phyloP scores from a whole-genome alignment of 2,329 filamentous ascomycete genomes.

The Ophiostoma sp. region DNA sequence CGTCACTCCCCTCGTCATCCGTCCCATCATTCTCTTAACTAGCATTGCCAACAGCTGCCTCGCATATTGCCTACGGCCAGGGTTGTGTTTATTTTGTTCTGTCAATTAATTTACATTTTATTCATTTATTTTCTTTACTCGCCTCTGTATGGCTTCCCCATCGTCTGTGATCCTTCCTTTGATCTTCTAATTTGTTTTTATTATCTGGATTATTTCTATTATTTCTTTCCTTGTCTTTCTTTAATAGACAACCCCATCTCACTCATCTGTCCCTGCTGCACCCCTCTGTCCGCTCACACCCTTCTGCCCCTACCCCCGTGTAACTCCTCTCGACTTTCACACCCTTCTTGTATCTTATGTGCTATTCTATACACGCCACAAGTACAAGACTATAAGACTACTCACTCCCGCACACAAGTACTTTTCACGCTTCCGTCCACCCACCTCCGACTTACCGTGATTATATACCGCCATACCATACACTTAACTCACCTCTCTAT shows the following conservation, averaged over 20 bases:
- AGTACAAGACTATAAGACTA: neutral
- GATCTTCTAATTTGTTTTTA: conserved; percentile 37
- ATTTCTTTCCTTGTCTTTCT: conserved; percentile 27
- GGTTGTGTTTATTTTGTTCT: neutral
- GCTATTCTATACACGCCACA: conserved; percentile 1
- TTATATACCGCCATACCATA: neutral
- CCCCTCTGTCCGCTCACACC: conserved; percentile 10
- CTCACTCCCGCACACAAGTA: conserved; percentile 15
- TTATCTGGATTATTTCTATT: conserved; percentile 41
- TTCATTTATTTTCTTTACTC: neutral
- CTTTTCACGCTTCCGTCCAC: conserved; percentile 8
- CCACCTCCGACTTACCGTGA: neutral
- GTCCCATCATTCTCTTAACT: neutral
- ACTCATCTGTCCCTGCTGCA: conserved; percentile 9
- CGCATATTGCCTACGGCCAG: neutral
- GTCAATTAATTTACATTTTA: neutral
- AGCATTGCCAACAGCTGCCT: neutral
- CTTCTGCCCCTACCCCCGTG: conserved; percentile 9
- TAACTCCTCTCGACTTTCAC: neutral
- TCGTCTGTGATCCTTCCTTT: neutral
- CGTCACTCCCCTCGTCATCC: conserved; percentile 1
- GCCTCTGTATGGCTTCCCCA: neutral
- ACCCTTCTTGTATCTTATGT: conserved; percentile 2
- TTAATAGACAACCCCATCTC: neutral
- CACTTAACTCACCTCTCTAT: neutral